Conservation (phyloP, 78 protist species). For the Bodo saltans region DNA sequence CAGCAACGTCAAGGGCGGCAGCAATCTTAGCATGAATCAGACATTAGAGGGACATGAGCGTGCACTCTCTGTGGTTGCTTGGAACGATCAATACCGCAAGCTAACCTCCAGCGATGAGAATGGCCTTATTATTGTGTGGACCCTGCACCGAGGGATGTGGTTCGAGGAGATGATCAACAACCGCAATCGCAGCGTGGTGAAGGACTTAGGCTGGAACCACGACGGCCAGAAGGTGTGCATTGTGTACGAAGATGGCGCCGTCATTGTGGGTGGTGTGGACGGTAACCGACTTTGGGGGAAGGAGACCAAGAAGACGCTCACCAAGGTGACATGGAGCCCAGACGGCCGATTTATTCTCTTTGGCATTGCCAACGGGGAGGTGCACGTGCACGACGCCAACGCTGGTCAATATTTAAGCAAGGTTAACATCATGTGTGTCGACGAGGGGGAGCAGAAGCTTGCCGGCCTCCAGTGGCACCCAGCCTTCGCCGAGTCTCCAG, state of each 20-base stretch:
- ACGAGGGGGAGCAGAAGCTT: constrained; percentile 13
- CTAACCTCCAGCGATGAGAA: constrained; percentile 63
- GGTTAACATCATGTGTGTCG: neutral
- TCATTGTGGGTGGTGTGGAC: constrained; percentile 71
- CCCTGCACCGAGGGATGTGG: constrained; percentile 65
- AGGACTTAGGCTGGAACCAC: constrained; percentile 62
- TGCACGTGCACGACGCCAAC: constrained; percentile 44
- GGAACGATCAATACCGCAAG: constrained; percentile 65
- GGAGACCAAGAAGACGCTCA: constrained; percentile 13
- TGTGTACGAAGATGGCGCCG: constrained; percentile 70
- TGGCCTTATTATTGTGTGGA: constrained; percentile 70
- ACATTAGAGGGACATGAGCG: constrained; percentile 61
- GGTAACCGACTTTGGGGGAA: constrained; percentile 75
- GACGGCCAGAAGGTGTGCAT: constrained; percentile 74
- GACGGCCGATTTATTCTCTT: constrained; percentile 45
- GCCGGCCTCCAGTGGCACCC: constrained; percentile 16
- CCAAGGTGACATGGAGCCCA: constrained; percentile 68
- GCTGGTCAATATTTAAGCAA: constrained; percentile 10
- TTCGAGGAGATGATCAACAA: constrained; percentile 83
- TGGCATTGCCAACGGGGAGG: constrained; percentile 38
- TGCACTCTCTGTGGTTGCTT: constrained; percentile 14
- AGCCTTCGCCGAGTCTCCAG: neutral
- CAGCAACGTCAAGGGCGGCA: neutral
- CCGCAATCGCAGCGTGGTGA: constrained; percentile 55
- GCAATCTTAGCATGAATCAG: constrained; percentile 65